Conservation (phyloP, 768 basidiomycete species). For the Naematelia aurantialba region DNA sequence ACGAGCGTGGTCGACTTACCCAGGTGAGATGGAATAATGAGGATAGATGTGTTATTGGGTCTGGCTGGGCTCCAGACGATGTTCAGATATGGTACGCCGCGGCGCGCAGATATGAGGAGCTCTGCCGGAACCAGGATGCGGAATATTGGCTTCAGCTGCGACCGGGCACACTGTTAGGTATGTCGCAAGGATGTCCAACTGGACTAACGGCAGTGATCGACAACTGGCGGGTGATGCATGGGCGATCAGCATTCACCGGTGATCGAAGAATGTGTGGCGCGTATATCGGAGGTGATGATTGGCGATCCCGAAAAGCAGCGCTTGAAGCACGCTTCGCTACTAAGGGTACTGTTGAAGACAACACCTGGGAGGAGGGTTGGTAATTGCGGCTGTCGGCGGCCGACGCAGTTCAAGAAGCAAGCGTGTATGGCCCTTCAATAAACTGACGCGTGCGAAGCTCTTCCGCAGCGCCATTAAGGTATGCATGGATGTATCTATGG, state of each 20-base stretch:
- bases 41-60: conserved; percentile 76
- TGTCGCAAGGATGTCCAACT: conserved; percentile 59
- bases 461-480: neutral
- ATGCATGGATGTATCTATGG: neutral
- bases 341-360: conserved; percentile 14
- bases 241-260: conserved; percentile 84
- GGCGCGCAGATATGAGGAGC: conserved; percentile 69
- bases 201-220: conserved; percentile 64
- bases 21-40: conserved; percentile 94
- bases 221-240: conserved; percentile 91
- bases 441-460: too few relatives aligned
- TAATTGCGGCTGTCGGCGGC: conserved; percentile 8
- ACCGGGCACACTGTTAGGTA: conserved; percentile 65
- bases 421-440: too few relatives aligned
- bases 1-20: conserved; percentile 61
- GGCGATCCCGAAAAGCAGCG: conserved; percentile 63
- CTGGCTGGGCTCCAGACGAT: conserved; percentile 53
- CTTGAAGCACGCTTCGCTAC: conserved; percentile 24
- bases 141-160: conserved; percentile 89
- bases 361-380: conserved; percentile 28
- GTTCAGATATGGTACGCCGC: conserved; percentile 87
- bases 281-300: conserved; percentile 89
- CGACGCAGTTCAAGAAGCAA: too few relatives aligned
- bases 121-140: conserved; percentile 72
- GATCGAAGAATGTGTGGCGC: conserved; percentile 91